Base-by-base conservation (phyloP, 2,329 filamentous ascomycete genomes). In the Aspergillus udagawae region DNA sequence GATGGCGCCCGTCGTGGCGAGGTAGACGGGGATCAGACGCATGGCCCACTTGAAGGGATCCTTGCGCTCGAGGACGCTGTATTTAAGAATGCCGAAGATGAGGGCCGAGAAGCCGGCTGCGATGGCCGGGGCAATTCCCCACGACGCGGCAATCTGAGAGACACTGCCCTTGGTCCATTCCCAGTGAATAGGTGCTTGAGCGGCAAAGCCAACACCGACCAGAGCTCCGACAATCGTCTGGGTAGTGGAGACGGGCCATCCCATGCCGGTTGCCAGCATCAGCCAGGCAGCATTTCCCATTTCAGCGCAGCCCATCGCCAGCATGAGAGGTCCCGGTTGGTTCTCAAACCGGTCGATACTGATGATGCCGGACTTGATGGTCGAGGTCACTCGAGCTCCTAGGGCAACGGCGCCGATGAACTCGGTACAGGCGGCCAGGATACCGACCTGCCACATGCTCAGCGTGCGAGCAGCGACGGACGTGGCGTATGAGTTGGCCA, bases 401-500 rank as follows among this genome's bases (percentile, higher is more conserved):
- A 83, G 74, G 50, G 75, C 78, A 7, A 83, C 76, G n/a, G 80
- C 81, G 56, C 81, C 81, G 12, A 80, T 67, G 62, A 83, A 79
- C 63, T 83, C 81, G 20, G 80, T 82, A 57, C 77, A 61, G 27
- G 77, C 72, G 53, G 80, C 75, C 21, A 83, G 68, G 25, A 82
- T 65, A 60, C 80, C 80, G 64, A 75, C 80, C 66, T 81, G 79
- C 51, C 75, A 73, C 79, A 83, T 81, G 42, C 78, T 79, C 63
- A 83, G 73, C 41, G 80, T 81, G 27, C 75, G 72, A 3, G 81
- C 80, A 14, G 80, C 80, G 35, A 83, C 79, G 3, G 75, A 79
- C 21, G 79, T 81, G 29, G 81, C 81, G 69, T 81, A 83, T 0
- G 80, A 76, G 66, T 83, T 83, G 69, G 80, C 80, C 58, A 82